phyloP scores from a whole-genome alignment of 2,329 filamentous ascomycete genomes.

The Penicillium fuscoglaucum region DNA sequence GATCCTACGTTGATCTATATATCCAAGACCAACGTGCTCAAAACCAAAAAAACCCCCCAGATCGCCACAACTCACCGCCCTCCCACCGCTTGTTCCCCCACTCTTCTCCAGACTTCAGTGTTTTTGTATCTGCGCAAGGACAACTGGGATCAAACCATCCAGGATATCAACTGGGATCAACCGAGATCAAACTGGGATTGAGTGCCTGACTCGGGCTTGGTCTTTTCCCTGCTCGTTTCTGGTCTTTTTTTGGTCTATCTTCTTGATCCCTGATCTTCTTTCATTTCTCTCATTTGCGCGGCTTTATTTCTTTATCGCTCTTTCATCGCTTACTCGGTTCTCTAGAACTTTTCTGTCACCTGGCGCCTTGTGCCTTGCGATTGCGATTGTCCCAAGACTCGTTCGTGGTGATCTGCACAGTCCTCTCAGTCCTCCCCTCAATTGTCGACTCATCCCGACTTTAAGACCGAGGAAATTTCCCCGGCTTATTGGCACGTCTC shows the following conservation, averaged over 20 bases:
- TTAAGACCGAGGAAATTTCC: slow-evolving; percentile 4
- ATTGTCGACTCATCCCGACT: slow-evolving; percentile 20
- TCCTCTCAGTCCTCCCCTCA: slow-evolving; percentile 18
- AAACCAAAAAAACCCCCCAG: background rate
- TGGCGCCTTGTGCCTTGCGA: background rate
- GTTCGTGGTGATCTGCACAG: slow-evolving; percentile 15
- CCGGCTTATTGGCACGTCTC: slow-evolving; percentile 2
- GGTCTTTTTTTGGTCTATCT: background rate
- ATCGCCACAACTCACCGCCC: slow-evolving; percentile 17
- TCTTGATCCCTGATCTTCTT: background rate
- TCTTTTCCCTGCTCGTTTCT: slow-evolving; percentile 5
- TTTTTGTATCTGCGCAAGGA: background rate
- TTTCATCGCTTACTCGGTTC: slow-evolving; percentile 13
- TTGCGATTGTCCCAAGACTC: slow-evolving; percentile 7
- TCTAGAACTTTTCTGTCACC: slow-evolving; percentile 2
- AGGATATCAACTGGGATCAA: background rate
- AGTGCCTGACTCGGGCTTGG: slow-evolving; percentile 14
- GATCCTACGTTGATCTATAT: background rate
- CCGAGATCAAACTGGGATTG: background rate
- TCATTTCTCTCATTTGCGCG: slow-evolving; percentile 4
- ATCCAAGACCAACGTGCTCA: background rate
- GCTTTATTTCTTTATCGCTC: background rate
- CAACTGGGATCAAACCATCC: background rate
- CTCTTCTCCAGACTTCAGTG: slow-evolving; percentile 5
- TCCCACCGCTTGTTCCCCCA: slow-evolving; percentile 22